phyloP scores from a whole-genome alignment of 768 basidiomycete genomes.

The Psilocybe tampanensis region DNA sequence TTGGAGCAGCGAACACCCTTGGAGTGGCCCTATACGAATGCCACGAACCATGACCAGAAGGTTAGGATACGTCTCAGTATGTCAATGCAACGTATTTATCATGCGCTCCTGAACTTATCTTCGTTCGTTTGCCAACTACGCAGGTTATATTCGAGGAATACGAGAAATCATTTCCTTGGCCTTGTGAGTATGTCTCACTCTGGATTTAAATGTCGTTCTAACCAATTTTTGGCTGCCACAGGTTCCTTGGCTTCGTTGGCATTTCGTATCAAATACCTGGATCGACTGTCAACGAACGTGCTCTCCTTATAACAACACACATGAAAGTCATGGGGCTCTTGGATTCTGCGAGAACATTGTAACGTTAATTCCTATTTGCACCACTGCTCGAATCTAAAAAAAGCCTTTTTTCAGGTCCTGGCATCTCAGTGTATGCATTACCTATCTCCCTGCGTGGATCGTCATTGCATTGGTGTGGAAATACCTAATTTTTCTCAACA shows the following conservation, averaged over 20 bases:
- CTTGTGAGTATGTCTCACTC: constrained; percentile 42
- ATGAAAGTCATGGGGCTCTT: constrained; percentile 81
- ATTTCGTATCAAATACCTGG: constrained; percentile 82
- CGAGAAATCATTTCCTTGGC: constrained; percentile 67
- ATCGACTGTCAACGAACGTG: constrained; percentile 65
- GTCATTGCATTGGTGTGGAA: constrained; percentile 70
- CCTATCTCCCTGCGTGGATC: constrained; percentile 80
- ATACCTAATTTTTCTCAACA: constrained; percentile 60
- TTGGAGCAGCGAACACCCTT: constrained; percentile 54
- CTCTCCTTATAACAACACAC: constrained; percentile 64
- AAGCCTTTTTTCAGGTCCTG: constrained; percentile 50
- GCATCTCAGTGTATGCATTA: constrained; percentile 68
- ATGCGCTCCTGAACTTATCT: not conserved
- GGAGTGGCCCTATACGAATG: constrained; percentile 74
- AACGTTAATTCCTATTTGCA: not conserved
- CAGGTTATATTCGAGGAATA: constrained; percentile 67
- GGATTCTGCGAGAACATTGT: constrained; percentile 57
- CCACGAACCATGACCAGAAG: constrained; percentile 65
- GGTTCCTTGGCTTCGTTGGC: constrained; percentile 74
- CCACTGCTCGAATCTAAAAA: not conserved
- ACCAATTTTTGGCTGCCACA: constrained; percentile 21
- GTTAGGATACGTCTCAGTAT: constrained; percentile 57
- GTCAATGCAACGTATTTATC: constrained; percentile 20
- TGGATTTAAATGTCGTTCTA: not conserved
- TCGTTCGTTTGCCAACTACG: not conserved